phyloP scores from a whole-genome alignment of 208 protist species.

The Vickermania ingenoplastis region DNA sequence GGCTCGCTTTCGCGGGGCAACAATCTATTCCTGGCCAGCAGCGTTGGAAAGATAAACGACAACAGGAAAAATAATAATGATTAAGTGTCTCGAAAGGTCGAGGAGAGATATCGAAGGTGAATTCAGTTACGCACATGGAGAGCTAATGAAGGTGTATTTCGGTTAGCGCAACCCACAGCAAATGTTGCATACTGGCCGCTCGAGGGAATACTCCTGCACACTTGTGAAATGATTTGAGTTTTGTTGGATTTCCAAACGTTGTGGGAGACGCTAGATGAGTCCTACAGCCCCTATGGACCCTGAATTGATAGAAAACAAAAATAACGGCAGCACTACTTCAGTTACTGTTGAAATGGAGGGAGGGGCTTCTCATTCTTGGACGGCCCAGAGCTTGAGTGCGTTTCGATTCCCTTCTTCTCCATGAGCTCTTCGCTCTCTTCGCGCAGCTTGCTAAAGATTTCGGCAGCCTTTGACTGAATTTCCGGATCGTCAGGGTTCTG shows the following conservation, averaged over 20 bases:
- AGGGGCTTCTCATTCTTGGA: conserved; percentile 60
- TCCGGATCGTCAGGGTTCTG: conserved; percentile 68
- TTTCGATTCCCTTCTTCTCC: conserved; percentile 45
- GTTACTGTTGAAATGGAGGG: conserved; percentile 61
- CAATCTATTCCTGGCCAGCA: no score
- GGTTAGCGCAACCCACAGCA: no score
- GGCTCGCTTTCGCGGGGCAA: not conserved
- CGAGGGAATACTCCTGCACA: no score
- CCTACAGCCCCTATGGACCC: no score
- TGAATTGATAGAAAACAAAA: no score
- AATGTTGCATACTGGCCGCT: no score
- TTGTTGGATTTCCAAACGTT: no score
- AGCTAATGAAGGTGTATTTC: no score
- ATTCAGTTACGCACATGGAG: no score
- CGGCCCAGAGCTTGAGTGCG: conserved; percentile 39
- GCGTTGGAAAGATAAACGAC: not conserved
- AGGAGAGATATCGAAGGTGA: not conserved
- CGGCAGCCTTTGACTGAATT: conserved; percentile 58
- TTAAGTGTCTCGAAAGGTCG: not conserved
- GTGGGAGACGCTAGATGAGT: no score
- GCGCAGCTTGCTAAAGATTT: conserved; percentile 56
- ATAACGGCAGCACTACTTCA: no score
- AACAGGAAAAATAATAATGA: conserved; percentile 1
- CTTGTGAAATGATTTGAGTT: no score
- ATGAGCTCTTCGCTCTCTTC: conserved; percentile 66